A percentile compares a stretch with the other conserved stretches of the same genome.
phyloP scores from a whole-genome alignment of 2,329 filamentous ascomycete genomes.

The Verticillium albo-atrum region DNA sequence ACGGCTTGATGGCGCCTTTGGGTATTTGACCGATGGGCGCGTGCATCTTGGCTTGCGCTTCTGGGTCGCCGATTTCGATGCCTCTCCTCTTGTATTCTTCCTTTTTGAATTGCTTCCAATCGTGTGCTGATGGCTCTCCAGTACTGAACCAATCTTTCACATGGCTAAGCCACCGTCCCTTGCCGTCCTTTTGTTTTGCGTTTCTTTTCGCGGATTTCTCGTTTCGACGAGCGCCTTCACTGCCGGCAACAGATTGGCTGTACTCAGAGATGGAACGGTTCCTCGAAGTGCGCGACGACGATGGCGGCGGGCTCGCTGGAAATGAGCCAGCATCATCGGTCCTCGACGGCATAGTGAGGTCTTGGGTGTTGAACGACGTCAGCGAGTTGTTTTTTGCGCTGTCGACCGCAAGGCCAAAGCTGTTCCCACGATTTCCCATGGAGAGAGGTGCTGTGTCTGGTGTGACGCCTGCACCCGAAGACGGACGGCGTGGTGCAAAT shows the following conservation, averaged over 20 bases:
- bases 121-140: conserved; percentile 46
- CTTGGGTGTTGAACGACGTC: conserved; percentile 1
- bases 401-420: conserved; percentile 4
- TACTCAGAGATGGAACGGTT: conserved; percentile 14
- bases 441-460: background rate
- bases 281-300: background rate
- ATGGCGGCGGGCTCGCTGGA: background rate
- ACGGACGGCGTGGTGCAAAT: conserved; percentile 1
- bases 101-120: conserved; percentile 40
- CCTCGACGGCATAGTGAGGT: background rate
- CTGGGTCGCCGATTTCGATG: conserved; percentile 36
- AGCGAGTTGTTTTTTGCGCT: conserved; percentile 8
- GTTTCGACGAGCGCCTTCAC: conserved; percentile 6
- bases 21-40: conserved; percentile 41
- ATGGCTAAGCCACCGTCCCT: conserved; percentile 33
- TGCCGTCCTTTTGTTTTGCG: conserved; percentile 21
- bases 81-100: conserved; percentile 38
- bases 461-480: conserved; percentile 6
- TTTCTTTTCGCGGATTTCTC: conserved; percentile 9
- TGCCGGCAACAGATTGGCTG: conserved; percentile 14
- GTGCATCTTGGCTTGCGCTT: conserved; percentile 40
- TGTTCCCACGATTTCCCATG: background rate
- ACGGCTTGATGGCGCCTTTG: conserved; percentile 39
- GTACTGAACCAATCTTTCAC: conserved; percentile 44
- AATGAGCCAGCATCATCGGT: background rate